phyloP scores from a whole-genome alignment of 129 eudicot species.

The Oenanthe sinensis region DNA sequence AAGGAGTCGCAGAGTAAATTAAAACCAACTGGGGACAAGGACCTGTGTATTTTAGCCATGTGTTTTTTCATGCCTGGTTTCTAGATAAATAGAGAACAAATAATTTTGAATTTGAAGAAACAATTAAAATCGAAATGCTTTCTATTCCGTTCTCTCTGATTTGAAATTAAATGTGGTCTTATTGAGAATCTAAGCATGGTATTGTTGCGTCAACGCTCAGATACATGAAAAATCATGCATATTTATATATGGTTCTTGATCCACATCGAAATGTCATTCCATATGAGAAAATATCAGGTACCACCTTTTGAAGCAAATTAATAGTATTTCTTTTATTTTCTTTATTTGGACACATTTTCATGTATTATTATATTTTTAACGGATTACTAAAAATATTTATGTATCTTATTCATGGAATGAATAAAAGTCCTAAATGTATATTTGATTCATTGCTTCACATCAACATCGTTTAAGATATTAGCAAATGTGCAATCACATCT shows the following conservation, averaged over 20 bases:
- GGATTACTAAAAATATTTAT: neutral
- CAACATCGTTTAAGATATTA: neutral
- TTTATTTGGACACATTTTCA: neutral
- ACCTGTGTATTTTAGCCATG: neutral
- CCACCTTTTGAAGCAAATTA: neutral
- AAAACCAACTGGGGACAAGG: neutral
- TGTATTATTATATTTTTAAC: neutral
- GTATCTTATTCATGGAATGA: neutral
- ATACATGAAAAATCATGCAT: neutral
- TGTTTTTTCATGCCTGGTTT: neutral
- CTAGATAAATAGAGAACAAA: neutral
- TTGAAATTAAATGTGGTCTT: neutral
- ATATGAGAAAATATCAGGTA: neutral
- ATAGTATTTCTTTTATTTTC: neutral
- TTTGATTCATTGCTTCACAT: neutral
- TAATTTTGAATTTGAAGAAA: neutral
- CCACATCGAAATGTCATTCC: neutral
- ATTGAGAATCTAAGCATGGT: neutral
- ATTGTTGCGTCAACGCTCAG: neutral
- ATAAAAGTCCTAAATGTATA: neutral
- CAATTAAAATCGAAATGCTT: neutral
- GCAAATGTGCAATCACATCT: neutral
- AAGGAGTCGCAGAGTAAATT: neutral
- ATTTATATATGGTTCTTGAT: neutral
- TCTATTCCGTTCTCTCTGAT: neutral